Conservation (phyloP, 352 stramenopile species). For the Pythium aquatile region DNA sequence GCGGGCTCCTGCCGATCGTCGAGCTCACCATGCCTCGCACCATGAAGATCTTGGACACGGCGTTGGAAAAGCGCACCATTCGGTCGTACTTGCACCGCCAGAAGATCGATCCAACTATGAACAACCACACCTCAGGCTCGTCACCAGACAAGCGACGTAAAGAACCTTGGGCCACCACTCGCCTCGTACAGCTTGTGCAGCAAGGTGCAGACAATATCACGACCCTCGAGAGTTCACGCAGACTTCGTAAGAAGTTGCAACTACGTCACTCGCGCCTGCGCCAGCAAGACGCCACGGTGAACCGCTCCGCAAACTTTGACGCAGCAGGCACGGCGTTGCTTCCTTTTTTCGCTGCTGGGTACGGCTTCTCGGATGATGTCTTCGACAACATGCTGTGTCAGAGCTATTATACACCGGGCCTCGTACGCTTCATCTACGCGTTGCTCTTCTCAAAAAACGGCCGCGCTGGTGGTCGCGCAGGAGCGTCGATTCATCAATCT, state of each 20-base stretch:
- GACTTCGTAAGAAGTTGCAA: conserved; percentile 41
- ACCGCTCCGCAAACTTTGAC: conserved; percentile 36
- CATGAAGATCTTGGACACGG: conserved; percentile 70
- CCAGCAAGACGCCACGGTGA: conserved; percentile 34
- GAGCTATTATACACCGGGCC: conserved; percentile 61
- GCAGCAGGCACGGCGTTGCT: conserved; percentile 40
- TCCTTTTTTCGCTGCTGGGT: conserved; percentile 66
- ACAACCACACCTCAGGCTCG: neutral
- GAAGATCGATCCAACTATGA: conserved; percentile 20
- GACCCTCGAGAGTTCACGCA: conserved; percentile 37
- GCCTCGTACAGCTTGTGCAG: conserved; percentile 20
- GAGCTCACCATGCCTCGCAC: conserved; percentile 61
- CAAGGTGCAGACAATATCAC: conserved; percentile 28
- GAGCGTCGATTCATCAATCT: neutral
- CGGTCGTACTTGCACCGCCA: conserved; percentile 37
- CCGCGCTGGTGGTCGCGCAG: neutral
- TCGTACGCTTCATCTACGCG: conserved; percentile 62
- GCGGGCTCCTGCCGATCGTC: conserved; percentile 52
- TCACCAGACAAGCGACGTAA: neutral
- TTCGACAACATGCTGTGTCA: conserved; percentile 78
- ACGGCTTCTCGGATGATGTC: conserved; percentile 58
- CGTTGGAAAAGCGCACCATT: conserved; percentile 48
- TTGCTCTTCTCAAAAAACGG: conserved; percentile 67
- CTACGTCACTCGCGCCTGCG: conserved; percentile 40
- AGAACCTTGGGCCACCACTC: neutral